phyloP scores from a whole-genome alignment of 2,329 filamentous ascomycete genomes.

The Claviceps africana region DNA sequence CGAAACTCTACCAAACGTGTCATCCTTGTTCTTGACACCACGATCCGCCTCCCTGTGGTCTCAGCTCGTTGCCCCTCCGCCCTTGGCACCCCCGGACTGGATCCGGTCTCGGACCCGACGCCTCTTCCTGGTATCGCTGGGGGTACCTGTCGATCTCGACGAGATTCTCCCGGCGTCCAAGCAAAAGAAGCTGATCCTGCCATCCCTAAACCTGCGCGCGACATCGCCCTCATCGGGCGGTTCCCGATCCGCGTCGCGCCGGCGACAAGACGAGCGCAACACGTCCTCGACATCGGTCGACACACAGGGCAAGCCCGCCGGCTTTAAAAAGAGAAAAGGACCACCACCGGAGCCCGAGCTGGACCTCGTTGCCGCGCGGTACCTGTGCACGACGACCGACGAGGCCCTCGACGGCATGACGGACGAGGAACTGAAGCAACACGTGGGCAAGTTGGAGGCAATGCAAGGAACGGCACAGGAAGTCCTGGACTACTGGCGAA shows the following conservation, averaged over 20 bases:
- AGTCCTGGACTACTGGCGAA: conserved; percentile 78
- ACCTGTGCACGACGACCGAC: conserved; percentile 72
- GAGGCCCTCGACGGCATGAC: conserved; percentile 71
- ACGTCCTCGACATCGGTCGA: conserved; percentile 45
- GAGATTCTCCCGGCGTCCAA: conserved; percentile 95
- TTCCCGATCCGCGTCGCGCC: conserved; percentile 31
- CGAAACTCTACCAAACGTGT: conserved; percentile 37
- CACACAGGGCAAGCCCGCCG: conserved; percentile 39
- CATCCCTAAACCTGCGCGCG: conserved; percentile 62
- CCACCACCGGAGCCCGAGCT: conserved; percentile 59
- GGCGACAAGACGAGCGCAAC: conserved; percentile 35
- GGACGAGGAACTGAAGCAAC: conserved; percentile 57
- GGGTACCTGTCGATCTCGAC: conserved; percentile 90
- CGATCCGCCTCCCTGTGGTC: conserved; percentile 88
- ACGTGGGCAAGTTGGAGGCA: conserved; percentile 54
- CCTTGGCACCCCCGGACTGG: conserved; percentile 93
- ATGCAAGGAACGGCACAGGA: conserved; percentile 60
- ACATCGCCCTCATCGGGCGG: conserved; percentile 43
- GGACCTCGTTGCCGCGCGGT: conserved; percentile 63
- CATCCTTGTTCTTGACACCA: conserved; percentile 66
- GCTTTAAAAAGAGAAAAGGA: conserved; percentile 34
- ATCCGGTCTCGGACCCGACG: conserved; percentile 89
- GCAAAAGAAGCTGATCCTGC: conserved; percentile 92
- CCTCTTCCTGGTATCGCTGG: conserved; percentile 87
- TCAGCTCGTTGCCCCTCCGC: conserved; percentile 86